Evolutionary conservation across 257 asterid genomes (phyloP).

Genomic region (Anisodus tanguticus): DNA sequence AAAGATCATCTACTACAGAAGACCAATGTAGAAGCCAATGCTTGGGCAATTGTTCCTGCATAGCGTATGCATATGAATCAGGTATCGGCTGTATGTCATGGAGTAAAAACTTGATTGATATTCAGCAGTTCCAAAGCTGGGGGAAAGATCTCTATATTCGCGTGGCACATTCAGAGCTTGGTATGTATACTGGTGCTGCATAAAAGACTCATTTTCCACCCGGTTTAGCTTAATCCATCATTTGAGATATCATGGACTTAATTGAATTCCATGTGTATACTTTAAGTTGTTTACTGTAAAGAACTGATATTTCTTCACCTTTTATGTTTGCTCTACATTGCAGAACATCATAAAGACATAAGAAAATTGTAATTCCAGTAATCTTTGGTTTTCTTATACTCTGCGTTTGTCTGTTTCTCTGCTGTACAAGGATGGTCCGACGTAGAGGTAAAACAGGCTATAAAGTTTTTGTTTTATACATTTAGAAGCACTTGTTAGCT

Average conservation of each 20-base stretch:
- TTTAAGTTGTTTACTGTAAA: neutral
- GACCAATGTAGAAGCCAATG: constrained; percentile 34
- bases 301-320: neutral
- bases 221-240: neutral
- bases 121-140: constrained; percentile 44
- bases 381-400: constrained; percentile 41
- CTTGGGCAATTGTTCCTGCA: constrained; percentile 54
- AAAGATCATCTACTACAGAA: neutral
- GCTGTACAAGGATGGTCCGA: constrained; percentile 35
- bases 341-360: constrained; percentile 43
- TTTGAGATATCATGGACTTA: neutral
- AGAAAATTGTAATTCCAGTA: constrained; percentile 45
- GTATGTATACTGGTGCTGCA: constrained; percentile 37
- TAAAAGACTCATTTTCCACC: neutral
- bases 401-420: neutral
- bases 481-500: neutral
- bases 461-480: neutral
- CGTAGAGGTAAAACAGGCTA: constrained; percentile 42
- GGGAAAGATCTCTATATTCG: constrained; percentile 57
- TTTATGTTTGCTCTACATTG: neutral
- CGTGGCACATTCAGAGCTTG: constrained; percentile 55
- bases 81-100: constrained; percentile 54
- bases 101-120: constrained; percentile 48
- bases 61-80: constrained; percentile 49
- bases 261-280: too few species aligned